These are phyloP conservation scores for Hymenoscyphus albidus DNA, from an alignment of 2,329 filamentous ascomycete species.

Conservation along the genomic window DNA sequence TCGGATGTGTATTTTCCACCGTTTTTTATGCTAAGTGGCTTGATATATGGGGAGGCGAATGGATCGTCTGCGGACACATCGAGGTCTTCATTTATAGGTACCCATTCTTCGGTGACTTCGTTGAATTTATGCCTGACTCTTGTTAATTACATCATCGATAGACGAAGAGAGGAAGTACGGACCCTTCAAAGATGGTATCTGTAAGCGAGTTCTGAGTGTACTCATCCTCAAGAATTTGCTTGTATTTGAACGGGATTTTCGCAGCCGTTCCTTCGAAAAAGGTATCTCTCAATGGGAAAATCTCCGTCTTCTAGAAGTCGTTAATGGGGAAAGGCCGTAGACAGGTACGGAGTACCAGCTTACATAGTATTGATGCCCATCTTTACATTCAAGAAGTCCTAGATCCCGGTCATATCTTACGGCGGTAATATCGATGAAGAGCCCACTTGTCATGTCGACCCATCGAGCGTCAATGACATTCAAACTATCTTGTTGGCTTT, in stretches of 20 bases:
- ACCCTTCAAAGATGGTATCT: slow-evolving; percentile 51
- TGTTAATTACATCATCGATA: not conserved
- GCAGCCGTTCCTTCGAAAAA: slow-evolving; percentile 63
- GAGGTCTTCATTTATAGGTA: slow-evolving; percentile 24
- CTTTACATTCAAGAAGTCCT: slow-evolving; percentile 49
- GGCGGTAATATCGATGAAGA: slow-evolving; percentile 84
- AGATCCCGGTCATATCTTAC: slow-evolving; percentile 45
- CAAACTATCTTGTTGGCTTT: slow-evolving; percentile 59
- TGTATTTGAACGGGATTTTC: slow-evolving; percentile 62
- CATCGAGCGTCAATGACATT: slow-evolving; percentile 84
- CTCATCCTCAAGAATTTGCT: slow-evolving; percentile 54
- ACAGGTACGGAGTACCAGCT: slow-evolving; percentile 5
- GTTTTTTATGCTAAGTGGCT: too few relatives aligned
- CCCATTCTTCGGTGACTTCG: slow-evolving; percentile 37
- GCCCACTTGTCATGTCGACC: slow-evolving; percentile 71
- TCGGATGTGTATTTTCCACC: too few relatives aligned
- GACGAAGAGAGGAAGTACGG: slow-evolving; percentile 27
- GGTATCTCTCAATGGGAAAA: slow-evolving; percentile 67
- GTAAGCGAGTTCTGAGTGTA: slow-evolving; percentile 51
- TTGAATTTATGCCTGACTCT: slow-evolving; percentile 41
- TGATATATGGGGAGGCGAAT: not conserved
- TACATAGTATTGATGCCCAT: slow-evolving; percentile 48
- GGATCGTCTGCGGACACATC: not conserved
- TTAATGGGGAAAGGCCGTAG: slow-evolving; percentile 9
- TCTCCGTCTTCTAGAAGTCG: slow-evolving; percentile 46